phyloP scores from a whole-genome alignment of 805 yeast species.

The Alloascoidea africana region DNA sequence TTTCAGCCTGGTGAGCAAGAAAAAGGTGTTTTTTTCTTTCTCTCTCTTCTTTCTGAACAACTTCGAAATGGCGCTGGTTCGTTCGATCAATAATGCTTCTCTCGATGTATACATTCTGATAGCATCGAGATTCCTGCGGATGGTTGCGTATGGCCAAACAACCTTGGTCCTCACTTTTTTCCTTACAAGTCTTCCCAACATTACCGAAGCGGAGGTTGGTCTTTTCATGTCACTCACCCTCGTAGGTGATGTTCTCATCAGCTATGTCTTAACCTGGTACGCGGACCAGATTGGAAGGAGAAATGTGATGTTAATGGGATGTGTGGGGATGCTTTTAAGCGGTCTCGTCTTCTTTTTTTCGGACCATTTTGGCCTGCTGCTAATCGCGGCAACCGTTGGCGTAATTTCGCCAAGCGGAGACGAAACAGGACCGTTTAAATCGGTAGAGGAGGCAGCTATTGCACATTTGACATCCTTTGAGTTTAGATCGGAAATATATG shows the following conservation, averaged over 20 bases:
- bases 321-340: conserved; percentile 50
- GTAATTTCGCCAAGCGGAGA: conserved; percentile 84
- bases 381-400: conserved; percentile 65
- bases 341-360: conserved; percentile 50
- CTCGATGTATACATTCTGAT: conserved; percentile 50
- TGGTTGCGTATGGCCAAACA: conserved; percentile 64
- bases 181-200: conserved; percentile 31
- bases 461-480: conserved; percentile 61
- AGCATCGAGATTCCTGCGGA: conserved; percentile 52
- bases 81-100: too few relatives aligned
- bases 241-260: conserved; percentile 62
- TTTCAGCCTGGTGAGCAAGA: too few relatives aligned
- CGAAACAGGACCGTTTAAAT: conserved; percentile 82
- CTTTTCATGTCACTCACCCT: conserved; percentile 70
- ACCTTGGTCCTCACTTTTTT: conserved; percentile 66
- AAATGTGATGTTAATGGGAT: conserved; percentile 44
- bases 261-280: conserved; percentile 60
- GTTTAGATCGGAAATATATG: conserved; percentile 59
- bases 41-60: too few relatives aligned
- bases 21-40: too few relatives aligned
- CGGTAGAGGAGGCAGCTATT: conserved; percentile 70
- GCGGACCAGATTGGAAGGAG: conserved; percentile 63
- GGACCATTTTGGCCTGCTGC: conserved; percentile 35
- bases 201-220: conserved; percentile 49
- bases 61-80: too few relatives aligned